Evolutionary conservation across 2,329 filamentous ascomycete genomes (phyloP), one percentile per base, ranked within the genome.

Genomic region (Sporothrix curviconia): DNA sequence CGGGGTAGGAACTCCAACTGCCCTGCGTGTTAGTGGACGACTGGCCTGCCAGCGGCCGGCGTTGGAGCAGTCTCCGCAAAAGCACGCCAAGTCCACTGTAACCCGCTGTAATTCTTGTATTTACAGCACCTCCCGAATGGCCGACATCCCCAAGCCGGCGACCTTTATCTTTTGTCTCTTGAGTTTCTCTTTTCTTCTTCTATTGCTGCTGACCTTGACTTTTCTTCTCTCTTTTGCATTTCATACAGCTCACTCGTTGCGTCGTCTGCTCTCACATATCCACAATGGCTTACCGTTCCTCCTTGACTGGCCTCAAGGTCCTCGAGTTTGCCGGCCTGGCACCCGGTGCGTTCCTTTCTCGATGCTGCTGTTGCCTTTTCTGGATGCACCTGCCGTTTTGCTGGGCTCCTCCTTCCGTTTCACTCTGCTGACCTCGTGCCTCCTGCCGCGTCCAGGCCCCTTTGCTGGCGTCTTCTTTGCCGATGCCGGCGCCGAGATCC

Each of bases 381-480:
- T 39, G 17, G 15, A 25, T 36, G 14, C 30, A n/a, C 19, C n/a
- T 1, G 7, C 19, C 15, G 4, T 7, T n/a, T n/a, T n/a, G n/a
- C n/a, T n/a, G n/a, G n/a, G n/a, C n/a, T n/a, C n/a, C n/a, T n/a
- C n/a, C n/a, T n/a, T n/a, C n/a, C n/a, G n/a, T n/a, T n/a, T n/a
- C n/a, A n/a, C n/a, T n/a, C n/a, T n/a, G n/a, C n/a, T n/a, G n/a
- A n/a, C n/a, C n/a, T n/a, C n/a, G n/a, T 7, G 34, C 24, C 22
- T 15, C 14, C 57, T 47, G 9, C 22, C 42, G 9, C 7, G 2
- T 6, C 17, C 6, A 53, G 91, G 87, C 25, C 92, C 92, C 43
- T 96, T 94, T 70, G 87, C 90, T 51, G 91, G 91, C 65, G 82
- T 96, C 67, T 82, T 96, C 52, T 85, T 96, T 61, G 86, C 92